Evolutionary conservation across 148 eudicot genomes (phyloP), one percentile per base, ranked within the genome.

Genomic region (Rhododendron simsii): DNA sequence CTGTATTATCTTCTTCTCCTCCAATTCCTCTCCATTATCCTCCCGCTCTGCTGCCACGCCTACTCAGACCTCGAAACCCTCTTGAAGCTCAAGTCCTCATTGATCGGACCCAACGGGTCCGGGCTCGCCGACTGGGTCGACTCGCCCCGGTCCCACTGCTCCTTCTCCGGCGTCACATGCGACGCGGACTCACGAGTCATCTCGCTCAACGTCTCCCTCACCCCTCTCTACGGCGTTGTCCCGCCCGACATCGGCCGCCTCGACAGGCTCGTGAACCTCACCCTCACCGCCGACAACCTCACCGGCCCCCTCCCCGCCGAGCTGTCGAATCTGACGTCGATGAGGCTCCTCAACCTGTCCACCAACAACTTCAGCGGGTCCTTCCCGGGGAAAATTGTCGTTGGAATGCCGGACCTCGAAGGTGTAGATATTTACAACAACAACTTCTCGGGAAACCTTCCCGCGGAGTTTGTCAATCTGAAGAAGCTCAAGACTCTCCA

Each of bases 91-190:
- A 96, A 95, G 71, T 28, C 89, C n/a, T 91, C 98, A 16, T n/a
- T 96, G 15, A 16, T 91, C 11, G 83, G 83, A 0, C 87, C 91
- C 0, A 45, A 44, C 2, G 89, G 89, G 7, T 65, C 86, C 1
- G 91, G 86, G 7, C 92, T 96, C 5, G 47, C 83, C 3, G 93
- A 96, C 88, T 96, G 99, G 15, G 10, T 53, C 13, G 51, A 87
- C 63, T 48, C 89, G 6, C 47, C 84, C 4, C 55, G 57, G 0
- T 80, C 89, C 0, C 96, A 98, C 91, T 98, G 99, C 77, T 84
- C 86, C 14, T 98, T 95, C 88, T 83, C 91, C 45, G 98, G 99
- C 9, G 90, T 98, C 59, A 83, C 90, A 0, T 98, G 99, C 87
- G 91, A 94, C 87, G 88, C 61, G 0, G 80, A 69, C 57, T 79